Percentiles rank a stretch among this genome's conserved stretches.
Evolutionary conservation across 2,329 filamentous ascomycete genomes (phyloP).

Genomic region (Fusarium lyarnte): DNA sequence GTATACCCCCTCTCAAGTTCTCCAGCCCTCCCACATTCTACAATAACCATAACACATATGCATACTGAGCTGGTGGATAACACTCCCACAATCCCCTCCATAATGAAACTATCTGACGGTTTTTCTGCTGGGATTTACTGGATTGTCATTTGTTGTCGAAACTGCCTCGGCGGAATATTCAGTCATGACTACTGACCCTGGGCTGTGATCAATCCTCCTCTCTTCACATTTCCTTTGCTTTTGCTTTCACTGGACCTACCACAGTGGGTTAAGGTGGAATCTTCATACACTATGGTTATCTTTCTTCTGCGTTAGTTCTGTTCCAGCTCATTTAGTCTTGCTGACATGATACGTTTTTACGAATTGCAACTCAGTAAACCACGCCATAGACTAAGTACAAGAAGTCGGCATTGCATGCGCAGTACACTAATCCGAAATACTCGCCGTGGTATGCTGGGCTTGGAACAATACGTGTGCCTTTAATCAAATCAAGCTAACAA

Average conservation of each 20-base stretch:
- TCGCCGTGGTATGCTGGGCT: neutral
- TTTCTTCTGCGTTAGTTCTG: neutral
- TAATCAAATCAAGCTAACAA: neutral
- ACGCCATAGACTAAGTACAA: no score
- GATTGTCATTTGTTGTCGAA: neutral
- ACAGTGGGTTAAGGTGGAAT: neutral
- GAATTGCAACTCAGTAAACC: neutral
- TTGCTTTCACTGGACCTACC: neutral
- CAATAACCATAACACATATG: conserved; percentile 41
- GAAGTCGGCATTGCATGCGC: neutral
- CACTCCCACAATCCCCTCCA: conserved; percentile 12
- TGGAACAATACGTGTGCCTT: neutral
- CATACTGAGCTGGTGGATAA: conserved; percentile 27
- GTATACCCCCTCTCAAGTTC: neutral
- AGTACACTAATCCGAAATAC: neutral
- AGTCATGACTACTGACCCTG: neutral
- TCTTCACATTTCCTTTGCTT: neutral
- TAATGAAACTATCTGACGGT: neutral
- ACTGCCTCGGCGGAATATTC: neutral
- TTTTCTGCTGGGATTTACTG: neutral
- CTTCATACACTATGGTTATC: neutral
- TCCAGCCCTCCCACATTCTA: neutral
- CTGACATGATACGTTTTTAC: neutral
- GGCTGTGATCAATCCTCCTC: neutral
- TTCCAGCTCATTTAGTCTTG: neutral